Evolutionary conservation across 73 alveolate species (phyloP).

Genomic region (Paramecium octaurelia): DNA sequence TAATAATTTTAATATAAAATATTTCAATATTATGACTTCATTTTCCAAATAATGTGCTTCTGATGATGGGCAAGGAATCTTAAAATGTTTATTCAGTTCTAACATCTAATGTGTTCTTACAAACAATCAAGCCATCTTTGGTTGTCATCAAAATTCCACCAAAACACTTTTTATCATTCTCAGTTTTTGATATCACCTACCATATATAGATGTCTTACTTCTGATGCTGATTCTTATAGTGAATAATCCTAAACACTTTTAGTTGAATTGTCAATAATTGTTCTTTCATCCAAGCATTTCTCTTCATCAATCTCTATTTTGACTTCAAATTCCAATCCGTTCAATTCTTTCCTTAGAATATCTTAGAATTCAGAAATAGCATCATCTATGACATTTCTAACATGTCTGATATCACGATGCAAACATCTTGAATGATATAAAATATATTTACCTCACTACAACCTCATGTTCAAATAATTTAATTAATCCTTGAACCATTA

Average conservation of each 20-base stretch:
- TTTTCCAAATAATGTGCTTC: constrained; percentile 44
- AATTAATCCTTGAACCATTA: constrained; percentile 56
- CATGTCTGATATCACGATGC: neutral
- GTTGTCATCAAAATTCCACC: constrained; percentile 62
- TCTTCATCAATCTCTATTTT: constrained; percentile 20
- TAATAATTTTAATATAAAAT: neutral
- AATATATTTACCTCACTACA: neutral
- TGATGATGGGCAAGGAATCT: constrained; percentile 55
- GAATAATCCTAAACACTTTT: constrained; percentile 24
- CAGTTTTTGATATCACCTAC: constrained; percentile 44
- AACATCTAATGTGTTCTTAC: constrained; percentile 62
- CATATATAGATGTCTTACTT: neutral
- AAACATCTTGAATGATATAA: constrained; percentile 15
- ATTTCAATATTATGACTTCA: neutral
- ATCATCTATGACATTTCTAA: constrained; percentile 9
- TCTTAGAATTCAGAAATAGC: constrained; percentile 50
- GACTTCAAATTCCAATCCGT: constrained; percentile 42
- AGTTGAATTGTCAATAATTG: neutral
- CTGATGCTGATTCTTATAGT: neutral
- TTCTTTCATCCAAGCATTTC: constrained; percentile 59
- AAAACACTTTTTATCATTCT: constrained; percentile 62
- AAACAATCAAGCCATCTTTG: constrained; percentile 54
- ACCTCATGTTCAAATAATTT: constrained; percentile 55
- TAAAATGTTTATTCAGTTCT: constrained; percentile 50
- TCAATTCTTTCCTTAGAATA: constrained; percentile 36